Conservation (phyloP, 176 grass and related monocot species). For the Typha latifolia region DNA sequence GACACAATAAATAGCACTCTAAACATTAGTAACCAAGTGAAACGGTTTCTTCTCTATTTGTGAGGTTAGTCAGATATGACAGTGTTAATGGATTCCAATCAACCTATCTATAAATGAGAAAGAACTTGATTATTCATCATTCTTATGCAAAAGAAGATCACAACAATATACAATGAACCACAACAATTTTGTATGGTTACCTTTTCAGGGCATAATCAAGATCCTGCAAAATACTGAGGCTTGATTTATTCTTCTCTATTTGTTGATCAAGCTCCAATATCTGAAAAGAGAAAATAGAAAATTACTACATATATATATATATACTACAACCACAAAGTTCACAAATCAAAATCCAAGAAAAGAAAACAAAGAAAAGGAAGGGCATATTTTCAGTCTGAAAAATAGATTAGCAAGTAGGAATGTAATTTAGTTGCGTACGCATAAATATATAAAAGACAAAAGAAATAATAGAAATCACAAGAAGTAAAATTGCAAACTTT, state of each 20-base stretch:
- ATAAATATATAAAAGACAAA: too few relatives aligned
- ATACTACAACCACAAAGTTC: neutral
- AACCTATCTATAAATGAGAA: neutral
- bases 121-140: constrained; percentile 7
- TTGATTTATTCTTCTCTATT: constrained; percentile 36
- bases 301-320: neutral
- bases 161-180: neutral
- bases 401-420: neutral
- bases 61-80: too few relatives aligned
- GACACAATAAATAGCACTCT: too few relatives aligned
- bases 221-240: constrained; percentile 40
- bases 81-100: neutral
- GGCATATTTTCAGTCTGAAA: neutral
- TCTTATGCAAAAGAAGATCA: neutral
- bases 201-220: constrained; percentile 34
- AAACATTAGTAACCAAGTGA: too few relatives aligned
- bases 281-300: constrained; percentile 18
- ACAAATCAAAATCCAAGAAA: neutral
- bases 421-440: too few relatives aligned
- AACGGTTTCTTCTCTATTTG: too few relatives aligned
- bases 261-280: constrained; percentile 39
- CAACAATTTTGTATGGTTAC: constrained; percentile 22
- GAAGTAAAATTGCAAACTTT: too few relatives aligned
- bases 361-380: neutral
- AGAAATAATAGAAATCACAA: too few relatives aligned